phyloP scores from a whole-genome alignment of 208 protist genomes.

The Polymyxa betae region DNA sequence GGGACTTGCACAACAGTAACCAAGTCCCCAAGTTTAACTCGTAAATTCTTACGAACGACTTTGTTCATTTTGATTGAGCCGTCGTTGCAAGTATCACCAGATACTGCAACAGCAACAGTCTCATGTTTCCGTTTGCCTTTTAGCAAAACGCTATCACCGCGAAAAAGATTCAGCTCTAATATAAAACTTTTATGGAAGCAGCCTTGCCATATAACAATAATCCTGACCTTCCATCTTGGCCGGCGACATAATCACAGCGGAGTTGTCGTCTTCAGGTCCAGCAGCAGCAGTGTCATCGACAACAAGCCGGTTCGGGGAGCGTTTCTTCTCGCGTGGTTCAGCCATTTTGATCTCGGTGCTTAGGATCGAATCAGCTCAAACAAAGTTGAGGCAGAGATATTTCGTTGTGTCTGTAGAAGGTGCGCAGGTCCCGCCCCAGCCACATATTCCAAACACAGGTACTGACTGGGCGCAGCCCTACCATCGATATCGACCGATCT shows the following conservation, averaged over 20 bases:
- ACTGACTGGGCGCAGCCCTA: too few species aligned
- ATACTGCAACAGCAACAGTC: conserved; percentile 94
- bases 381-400: too few species aligned
- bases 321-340: conserved; percentile 55
- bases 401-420: too few species aligned
- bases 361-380: too few species aligned
- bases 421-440: too few species aligned
- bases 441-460: too few species aligned
- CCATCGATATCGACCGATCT: too few species aligned
- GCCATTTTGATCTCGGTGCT: too few species aligned
- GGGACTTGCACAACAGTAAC: conserved; percentile 90
- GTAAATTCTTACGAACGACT: conserved; percentile 97
- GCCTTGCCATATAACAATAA: neutral
- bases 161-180: conserved; percentile 93
- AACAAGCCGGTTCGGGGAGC: conserved; percentile 58
- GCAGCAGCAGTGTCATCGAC: conserved; percentile 61
- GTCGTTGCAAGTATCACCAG: conserved; percentile 78
- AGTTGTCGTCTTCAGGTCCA: conserved; percentile 58
- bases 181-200: conserved; percentile 37
- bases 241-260: conserved; percentile 59
- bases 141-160: conserved; percentile 82
- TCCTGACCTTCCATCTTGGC: conserved; percentile 64
- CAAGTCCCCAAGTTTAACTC: conserved; percentile 95
- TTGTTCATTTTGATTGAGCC: conserved; percentile 98
- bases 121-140: conserved; percentile 97